These are phyloP conservation scores for Endotrypanum monterogeii DNA, from an alignment of 208 protist species.

Conservation along the genomic window DNA sequence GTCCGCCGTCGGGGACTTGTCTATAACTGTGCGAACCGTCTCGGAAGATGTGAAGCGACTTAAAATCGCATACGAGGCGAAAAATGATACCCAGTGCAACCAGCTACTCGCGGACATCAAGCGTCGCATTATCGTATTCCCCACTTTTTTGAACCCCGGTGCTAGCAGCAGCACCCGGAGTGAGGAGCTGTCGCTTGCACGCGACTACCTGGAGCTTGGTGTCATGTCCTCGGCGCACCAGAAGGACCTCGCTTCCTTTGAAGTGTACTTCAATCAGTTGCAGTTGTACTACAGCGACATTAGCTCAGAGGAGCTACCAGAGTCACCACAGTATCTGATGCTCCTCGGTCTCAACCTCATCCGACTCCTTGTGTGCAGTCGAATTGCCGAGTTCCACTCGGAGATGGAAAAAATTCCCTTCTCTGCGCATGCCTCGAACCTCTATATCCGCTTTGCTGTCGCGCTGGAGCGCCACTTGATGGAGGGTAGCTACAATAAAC, in stretches of 20 bases:
- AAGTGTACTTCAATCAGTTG: constrained; percentile 87
- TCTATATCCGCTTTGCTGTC: constrained; percentile 86
- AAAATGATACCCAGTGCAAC: constrained; percentile 57
- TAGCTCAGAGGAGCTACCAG: constrained; percentile 52
- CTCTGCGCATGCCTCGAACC: constrained; percentile 66
- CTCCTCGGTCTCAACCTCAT: constrained; percentile 92
- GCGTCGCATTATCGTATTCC: constrained; percentile 82
- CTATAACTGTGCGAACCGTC: constrained; percentile 67
- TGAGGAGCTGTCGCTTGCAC: constrained; percentile 84
- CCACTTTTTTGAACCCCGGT: constrained; percentile 83
- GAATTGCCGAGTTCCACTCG: constrained; percentile 93
- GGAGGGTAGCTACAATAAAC: constrained; percentile 94
- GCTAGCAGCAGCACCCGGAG: constrained; percentile 63
- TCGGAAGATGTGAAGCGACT: constrained; percentile 74
- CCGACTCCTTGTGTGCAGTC: constrained; percentile 80
- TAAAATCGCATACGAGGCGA: constrained; percentile 71
- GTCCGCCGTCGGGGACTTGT: constrained; percentile 44
- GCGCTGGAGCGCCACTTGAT: constrained; percentile 91
- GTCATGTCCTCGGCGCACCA: constrained; percentile 74
- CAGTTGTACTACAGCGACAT: constrained; percentile 92
- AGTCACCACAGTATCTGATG: constrained; percentile 73
- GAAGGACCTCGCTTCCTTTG: constrained; percentile 82
- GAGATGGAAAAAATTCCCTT: constrained; percentile 92
- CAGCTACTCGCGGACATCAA: constrained; percentile 67
- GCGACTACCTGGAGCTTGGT: constrained; percentile 86